Conservation (phyloP, 768 basidiomycete genomes). For the Suillus sp. region DNA sequence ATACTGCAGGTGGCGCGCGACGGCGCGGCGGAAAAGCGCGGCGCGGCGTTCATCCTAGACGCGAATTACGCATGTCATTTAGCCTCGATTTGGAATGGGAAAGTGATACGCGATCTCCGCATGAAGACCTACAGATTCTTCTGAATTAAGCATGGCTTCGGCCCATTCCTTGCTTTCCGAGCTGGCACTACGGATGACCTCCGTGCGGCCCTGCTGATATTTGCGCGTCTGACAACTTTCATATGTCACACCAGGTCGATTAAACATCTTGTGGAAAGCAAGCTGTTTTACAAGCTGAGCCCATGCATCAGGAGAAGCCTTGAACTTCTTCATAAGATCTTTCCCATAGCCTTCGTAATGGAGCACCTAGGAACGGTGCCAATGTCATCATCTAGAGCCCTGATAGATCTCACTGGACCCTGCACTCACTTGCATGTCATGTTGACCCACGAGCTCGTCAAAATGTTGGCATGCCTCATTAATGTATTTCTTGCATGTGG, state of each 20-base stretch:
- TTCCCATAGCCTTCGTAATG: slow-evolving; percentile 93
- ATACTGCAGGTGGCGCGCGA: slow-evolving; percentile 83
- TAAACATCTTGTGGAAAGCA: slow-evolving; percentile 86
- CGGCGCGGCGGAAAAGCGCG: slow-evolving; percentile 72
- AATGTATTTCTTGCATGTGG: slow-evolving; percentile 53
- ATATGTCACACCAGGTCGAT: slow-evolving; percentile 80
- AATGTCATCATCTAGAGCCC: neutral
- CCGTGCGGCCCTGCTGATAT: slow-evolving; percentile 88
- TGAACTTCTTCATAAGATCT: slow-evolving; percentile 76
- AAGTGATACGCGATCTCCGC: slow-evolving; percentile 5
- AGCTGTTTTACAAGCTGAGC: slow-evolving; percentile 95
- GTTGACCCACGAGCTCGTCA: slow-evolving; percentile 70
- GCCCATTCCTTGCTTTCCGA: slow-evolving; percentile 84
- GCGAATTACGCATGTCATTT: neutral
- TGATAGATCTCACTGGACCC: neutral
- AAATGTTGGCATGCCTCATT: slow-evolving; percentile 64
- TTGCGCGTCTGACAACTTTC: slow-evolving; percentile 95
- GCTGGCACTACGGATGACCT: slow-evolving; percentile 89
- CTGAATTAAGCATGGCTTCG: slow-evolving; percentile 79
- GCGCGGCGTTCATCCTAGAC: slow-evolving; percentile 58
- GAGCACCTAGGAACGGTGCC: slow-evolving; percentile 51
- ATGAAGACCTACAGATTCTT: slow-evolving; percentile 44
- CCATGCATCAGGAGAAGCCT: slow-evolving; percentile 91
- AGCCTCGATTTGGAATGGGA: slow-evolving; percentile 10
- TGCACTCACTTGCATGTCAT: slow-evolving; percentile 72